Conservation (phyloP, 345 rosid genomes). For the Brassica carinata region DNA sequence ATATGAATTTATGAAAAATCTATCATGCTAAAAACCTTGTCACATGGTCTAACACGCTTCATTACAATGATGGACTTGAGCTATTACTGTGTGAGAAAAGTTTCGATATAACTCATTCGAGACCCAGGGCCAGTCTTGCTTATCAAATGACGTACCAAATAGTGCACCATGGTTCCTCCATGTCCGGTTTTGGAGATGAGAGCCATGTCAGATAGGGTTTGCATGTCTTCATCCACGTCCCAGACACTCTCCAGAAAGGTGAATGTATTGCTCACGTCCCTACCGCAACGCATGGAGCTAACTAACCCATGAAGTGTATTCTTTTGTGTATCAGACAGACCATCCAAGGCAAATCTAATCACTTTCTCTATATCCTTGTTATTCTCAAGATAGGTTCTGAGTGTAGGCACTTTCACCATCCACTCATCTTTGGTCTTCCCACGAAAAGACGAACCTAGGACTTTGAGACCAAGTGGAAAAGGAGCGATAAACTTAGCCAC, state of each 20-base stretch:
- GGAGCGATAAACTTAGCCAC: not conserved
- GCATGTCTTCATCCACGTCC: not conserved
- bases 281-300: not conserved
- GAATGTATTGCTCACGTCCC: not conserved
- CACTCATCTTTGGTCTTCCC: conserved; percentile 14
- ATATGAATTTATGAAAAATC: no score
- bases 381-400: not conserved
- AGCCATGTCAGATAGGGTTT: not conserved
- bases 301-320: not conserved
- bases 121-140: not conserved
- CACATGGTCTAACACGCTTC: no score
- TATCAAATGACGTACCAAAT: not conserved
- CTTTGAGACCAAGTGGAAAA: conserved; percentile 17
- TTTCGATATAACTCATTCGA: not conserved
- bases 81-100: not conserved
- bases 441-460: conserved; percentile 3
- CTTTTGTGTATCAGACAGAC: not conserved
- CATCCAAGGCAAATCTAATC: not conserved
- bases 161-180: not conserved
- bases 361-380: not conserved
- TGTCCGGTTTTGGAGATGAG: no score
- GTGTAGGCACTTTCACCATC: not conserved
- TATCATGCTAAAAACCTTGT: no score
- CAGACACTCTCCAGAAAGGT: not conserved
- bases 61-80: no score